Percentiles rank a stretch among this genome's conserved stretches.
These are phyloP conservation scores for Millerago galiae DNA, from an alignment of 805 yeast species.

Conservation along the genomic window DNA sequence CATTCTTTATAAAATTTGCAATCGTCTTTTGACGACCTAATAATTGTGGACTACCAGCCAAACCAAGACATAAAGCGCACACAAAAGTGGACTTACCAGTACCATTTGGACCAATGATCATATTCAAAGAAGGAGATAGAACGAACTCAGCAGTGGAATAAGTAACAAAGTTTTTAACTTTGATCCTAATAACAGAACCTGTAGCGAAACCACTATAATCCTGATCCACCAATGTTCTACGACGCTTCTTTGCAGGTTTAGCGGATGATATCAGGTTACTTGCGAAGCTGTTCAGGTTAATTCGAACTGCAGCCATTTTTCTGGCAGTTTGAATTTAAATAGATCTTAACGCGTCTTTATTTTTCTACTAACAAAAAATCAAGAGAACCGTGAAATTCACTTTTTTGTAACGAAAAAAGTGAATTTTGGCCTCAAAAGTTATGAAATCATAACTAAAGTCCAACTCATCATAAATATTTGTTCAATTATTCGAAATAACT, in stretches of 20 bases:
- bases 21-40: slow-evolving; percentile 63
- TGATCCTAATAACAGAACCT: slow-evolving; percentile 48
- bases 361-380: background rate
- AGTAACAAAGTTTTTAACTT: slow-evolving; percentile 62
- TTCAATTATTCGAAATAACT: no score
- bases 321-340: background rate
- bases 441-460: no score
- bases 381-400: no score
- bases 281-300: slow-evolving; percentile 13
- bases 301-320: background rate
- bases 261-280: background rate
- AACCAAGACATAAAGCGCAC: slow-evolving; percentile 84
- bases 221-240: background rate
- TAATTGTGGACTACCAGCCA: slow-evolving; percentile 71
- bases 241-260: slow-evolving; percentile 2
- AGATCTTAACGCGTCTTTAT: background rate
- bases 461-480: no score
- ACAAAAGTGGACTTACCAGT: slow-evolving; percentile 92
- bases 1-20: slow-evolving; percentile 68
- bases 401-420: no score
- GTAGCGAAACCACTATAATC: slow-evolving; percentile 25
- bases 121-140: slow-evolving; percentile 76
- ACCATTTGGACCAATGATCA: slow-evolving; percentile 96
- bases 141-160: slow-evolving; percentile 63
- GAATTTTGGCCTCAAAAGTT: no score